A percentile compares a stretch with the other conserved stretches of the same genome.
These are phyloP conservation scores for Mycocentrospora acerina DNA, from an alignment of 2,329 filamentous ascomycete genomes.

Conservation along the genomic window DNA sequence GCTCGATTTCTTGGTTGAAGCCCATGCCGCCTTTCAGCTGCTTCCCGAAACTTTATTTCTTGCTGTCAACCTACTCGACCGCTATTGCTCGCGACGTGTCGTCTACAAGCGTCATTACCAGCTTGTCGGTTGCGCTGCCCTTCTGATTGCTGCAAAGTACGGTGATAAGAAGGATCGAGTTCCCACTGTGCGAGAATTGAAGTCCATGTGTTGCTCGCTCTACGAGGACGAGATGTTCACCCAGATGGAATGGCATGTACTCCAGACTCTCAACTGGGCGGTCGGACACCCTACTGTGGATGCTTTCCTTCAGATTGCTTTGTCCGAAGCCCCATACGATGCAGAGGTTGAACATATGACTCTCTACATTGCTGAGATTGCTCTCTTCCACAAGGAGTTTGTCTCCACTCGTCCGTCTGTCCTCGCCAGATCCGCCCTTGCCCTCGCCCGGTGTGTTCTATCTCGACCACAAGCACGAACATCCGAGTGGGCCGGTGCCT, in stretches of 20 bases:
- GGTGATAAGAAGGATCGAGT: constrained; percentile 98
- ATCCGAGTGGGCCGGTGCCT: constrained; percentile 72
- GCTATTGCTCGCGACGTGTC: constrained; percentile 95
- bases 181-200: constrained; percentile 94
- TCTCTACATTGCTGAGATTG: constrained; percentile 90
- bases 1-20: constrained; percentile 96
- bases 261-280: constrained; percentile 95
- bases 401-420: constrained; percentile 89
- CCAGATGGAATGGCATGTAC: constrained; percentile 99
- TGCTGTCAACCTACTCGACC: constrained; percentile 91
- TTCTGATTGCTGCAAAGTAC: constrained; percentile 97
- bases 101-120: constrained; percentile 99
- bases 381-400: constrained; percentile 94
- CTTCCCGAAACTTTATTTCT: constrained; percentile 95
- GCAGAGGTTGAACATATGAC: constrained; percentile 93
- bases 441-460: constrained; percentile 82
- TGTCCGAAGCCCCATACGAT: constrained; percentile 73
- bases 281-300: constrained; percentile 96
- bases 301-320: constrained; percentile 84
- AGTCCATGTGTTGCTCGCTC: constrained; percentile 98
- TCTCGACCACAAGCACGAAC: constrained; percentile 74
- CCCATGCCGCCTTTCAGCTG: constrained; percentile 90
- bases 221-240: constrained; percentile 99
- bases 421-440: constrained; percentile 84
- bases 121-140: constrained; percentile 90